phyloP scores from a whole-genome alignment of 1,139 yeast genomes.

The Candida dubliniensis region DNA sequence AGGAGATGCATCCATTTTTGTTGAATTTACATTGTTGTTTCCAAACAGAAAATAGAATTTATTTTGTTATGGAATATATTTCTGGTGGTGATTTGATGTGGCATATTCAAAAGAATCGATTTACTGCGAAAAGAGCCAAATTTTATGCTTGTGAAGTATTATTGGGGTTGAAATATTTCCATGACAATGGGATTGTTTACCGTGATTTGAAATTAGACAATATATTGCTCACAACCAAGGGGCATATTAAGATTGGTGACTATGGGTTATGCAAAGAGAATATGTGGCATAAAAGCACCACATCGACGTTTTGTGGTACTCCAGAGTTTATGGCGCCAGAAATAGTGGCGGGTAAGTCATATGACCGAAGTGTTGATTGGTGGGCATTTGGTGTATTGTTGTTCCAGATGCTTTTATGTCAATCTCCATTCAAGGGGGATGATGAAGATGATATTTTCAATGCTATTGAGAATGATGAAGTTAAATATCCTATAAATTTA shows the following conservation, averaged over 20 bases:
- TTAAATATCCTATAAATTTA: constrained; percentile 96
- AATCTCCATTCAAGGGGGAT: constrained; percentile 96
- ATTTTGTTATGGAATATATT: constrained; percentile 97
- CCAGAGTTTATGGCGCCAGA: constrained; percentile 99
- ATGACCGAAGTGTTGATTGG: constrained; percentile 96
- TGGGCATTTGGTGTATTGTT: constrained; percentile 98
- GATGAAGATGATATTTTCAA: constrained; percentile 98
- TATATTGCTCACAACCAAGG: constrained; percentile 80
- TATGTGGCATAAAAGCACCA: constrained; percentile 89
- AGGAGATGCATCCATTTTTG: constrained; percentile 88
- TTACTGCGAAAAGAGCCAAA: constrained; percentile 88
- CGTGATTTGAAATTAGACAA: constrained; percentile 96
- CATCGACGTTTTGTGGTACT: constrained; percentile 97
- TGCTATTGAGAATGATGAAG: constrained; percentile 97
- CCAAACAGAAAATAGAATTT: constrained; percentile 95
- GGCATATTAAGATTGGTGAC: constrained; percentile 97
- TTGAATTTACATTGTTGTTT: constrained; percentile 91
- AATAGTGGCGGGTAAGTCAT: constrained; percentile 86
- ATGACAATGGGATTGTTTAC: constrained; percentile 92
- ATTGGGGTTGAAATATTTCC: constrained; percentile 87
- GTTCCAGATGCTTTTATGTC: constrained; percentile 94
- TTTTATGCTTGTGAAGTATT: constrained; percentile 96
- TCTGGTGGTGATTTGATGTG: constrained; percentile 99
- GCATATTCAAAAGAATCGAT: constrained; percentile 93
- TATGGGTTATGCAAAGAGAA: constrained; percentile 96